These are phyloP conservation scores for Metschnikowia amazonensis DNA, from an alignment of 805 yeast genomes.

Conservation along the genomic window DNA sequence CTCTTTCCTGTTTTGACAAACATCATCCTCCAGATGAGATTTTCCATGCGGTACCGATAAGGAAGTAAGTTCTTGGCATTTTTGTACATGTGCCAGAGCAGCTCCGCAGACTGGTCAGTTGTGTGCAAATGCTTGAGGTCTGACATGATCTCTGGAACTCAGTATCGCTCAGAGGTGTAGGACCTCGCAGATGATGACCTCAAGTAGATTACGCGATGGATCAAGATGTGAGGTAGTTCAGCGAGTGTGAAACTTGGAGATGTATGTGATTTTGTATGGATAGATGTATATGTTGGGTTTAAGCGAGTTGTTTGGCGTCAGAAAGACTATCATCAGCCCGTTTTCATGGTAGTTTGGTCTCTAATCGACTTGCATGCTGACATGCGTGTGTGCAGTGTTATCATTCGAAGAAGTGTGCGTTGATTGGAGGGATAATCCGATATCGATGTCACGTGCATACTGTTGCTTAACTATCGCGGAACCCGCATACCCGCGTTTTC, in stretches of 20 bases:
- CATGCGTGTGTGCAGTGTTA: slow-evolving; percentile 6
- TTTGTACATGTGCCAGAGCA: slow-evolving; percentile 77
- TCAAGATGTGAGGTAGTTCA: not conserved
- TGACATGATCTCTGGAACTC: not conserved
- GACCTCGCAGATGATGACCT: not conserved
- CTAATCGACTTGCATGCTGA: slow-evolving; percentile 4
- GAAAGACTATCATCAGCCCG: not conserved
- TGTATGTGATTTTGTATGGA: not conserved
- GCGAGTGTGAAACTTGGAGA: not conserved
- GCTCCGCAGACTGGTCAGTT: slow-evolving; percentile 20
- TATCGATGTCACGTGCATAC: not conserved
- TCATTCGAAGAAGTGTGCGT: not conserved
- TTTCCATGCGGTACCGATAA: slow-evolving; percentile 72
- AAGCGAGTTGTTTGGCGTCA: not conserved
- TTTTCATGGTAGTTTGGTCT: not conserved
- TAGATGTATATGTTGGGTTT: not conserved
- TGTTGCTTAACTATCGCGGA: not conserved
- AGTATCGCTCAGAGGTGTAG: not conserved
- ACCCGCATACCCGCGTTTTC: not conserved
- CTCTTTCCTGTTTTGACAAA: slow-evolving; percentile 33
- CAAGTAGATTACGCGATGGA: not conserved
- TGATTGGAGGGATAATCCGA: slow-evolving; percentile 7
- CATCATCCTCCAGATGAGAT: slow-evolving; percentile 87
- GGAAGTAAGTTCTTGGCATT: slow-evolving; percentile 74
- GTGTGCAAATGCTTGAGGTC: not conserved